A percentile compares a stretch with the other conserved stretches of the same genome.
phyloP scores from a whole-genome alignment of 164 flowering plant genomes.

The Paratinospora sagittata region DNA sequence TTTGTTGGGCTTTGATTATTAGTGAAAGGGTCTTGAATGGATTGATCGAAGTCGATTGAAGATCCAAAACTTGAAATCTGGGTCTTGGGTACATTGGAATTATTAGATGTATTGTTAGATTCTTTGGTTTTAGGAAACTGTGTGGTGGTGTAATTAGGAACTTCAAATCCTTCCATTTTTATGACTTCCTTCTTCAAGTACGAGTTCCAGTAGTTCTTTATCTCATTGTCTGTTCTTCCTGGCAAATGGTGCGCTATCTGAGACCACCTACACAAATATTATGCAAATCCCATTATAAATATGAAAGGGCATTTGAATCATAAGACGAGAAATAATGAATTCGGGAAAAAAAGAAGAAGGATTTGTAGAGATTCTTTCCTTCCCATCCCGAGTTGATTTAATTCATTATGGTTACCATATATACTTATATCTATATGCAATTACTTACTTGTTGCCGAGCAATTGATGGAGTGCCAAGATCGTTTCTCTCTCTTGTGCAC shows the following conservation, averaged over 20 bases:
- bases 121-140: slow-evolving; percentile 19
- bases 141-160: slow-evolving; percentile 8
- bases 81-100: slow-evolving; percentile 8
- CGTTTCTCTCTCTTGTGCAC: slow-evolving; percentile 54
- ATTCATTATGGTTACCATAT: too few species aligned
- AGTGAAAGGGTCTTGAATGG: background rate
- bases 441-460: slow-evolving; percentile 83
- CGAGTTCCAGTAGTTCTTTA: slow-evolving; percentile 90
- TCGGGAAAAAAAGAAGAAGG: too few species aligned
- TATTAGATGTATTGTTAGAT: too few species aligned
- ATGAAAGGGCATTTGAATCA: too few species aligned
- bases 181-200: slow-evolving; percentile 56
- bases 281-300: too few species aligned
- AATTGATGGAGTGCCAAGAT: slow-evolving; percentile 55
- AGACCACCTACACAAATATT: slow-evolving; percentile 68
- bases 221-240: slow-evolving; percentile 92
- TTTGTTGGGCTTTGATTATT: background rate
- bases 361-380: too few species aligned
- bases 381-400: too few species aligned
- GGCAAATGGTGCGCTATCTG: slow-evolving; percentile 76
- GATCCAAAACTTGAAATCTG: slow-evolving; percentile 17
- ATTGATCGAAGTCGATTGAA: background rate
- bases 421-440: background rate
- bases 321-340: too few species aligned
- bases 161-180: slow-evolving; percentile 24